These are phyloP conservation scores for Dendrobium catenatum DNA, from an alignment of 106 monocot species.

Conservation along the genomic window DNA sequence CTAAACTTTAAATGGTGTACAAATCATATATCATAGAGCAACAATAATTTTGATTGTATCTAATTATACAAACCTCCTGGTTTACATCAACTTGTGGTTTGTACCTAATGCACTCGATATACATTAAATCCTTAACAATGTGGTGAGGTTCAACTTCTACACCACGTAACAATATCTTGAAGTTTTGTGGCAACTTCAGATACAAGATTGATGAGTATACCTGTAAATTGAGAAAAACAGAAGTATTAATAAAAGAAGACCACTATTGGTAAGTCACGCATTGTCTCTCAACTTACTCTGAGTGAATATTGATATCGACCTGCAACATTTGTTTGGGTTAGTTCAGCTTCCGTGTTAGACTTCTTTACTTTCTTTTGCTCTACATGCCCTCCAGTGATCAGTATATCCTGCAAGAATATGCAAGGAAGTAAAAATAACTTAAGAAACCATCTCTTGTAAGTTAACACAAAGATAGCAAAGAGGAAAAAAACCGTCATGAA, in stretches of 20 bases:
- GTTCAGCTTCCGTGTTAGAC: not conserved
- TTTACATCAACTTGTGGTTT: conserved; percentile 58
- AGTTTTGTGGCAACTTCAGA: conserved; percentile 55
- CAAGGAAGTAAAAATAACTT: not conserved
- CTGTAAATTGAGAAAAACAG: conserved; percentile 29
- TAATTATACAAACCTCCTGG: conserved; percentile 44
- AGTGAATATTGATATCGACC: conserved; percentile 59
- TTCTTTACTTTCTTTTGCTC: conserved; percentile 26
- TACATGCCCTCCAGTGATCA: conserved; percentile 47
- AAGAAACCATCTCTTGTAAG: not conserved
- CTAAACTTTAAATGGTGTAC: not conserved
- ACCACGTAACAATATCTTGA: conserved; percentile 69
- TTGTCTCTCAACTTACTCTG: conserved; percentile 38
- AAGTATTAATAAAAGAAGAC: conserved; percentile 8
- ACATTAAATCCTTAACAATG: conserved; percentile 58
- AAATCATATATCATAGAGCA: not conserved
- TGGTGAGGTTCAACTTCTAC: conserved; percentile 42
- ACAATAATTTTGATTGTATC: not conserved
- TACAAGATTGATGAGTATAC: conserved; percentile 76
- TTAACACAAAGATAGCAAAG: not conserved
- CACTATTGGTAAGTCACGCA: not conserved
- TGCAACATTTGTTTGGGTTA: conserved; percentile 45
- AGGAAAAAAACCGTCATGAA: not conserved
- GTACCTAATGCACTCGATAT: conserved; percentile 70
- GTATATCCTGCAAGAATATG: conserved; percentile 54